A percentile compares a stretch with the other conserved stretches of the same genome.
Conservation (phyloP, 495 filamentous ascomycete genomes). For the Lasiosphaeris hirsuta region DNA sequence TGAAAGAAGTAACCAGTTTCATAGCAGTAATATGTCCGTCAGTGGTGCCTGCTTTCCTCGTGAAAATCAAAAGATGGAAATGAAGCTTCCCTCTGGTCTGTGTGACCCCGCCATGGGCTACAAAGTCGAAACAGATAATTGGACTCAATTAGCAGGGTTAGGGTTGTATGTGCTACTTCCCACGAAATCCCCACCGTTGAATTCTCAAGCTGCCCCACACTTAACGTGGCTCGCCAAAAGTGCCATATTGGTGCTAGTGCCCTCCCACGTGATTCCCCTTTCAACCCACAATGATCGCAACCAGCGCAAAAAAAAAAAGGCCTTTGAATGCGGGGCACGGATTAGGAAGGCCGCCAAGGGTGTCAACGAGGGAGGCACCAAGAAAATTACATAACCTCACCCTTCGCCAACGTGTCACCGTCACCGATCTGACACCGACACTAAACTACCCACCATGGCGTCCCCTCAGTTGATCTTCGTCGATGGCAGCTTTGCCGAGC, state of each 20-base stretch:
- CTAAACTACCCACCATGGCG: slow-evolving; percentile 23
- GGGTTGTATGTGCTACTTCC: too few relatives aligned
- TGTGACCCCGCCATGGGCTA: too few relatives aligned
- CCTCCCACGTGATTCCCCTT: slow-evolving; percentile 6
- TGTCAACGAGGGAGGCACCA: background rate
- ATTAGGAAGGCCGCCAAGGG: background rate
- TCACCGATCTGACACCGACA: slow-evolving; percentile 9
- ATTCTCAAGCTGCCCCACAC: background rate
- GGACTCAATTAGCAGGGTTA: too few relatives aligned
- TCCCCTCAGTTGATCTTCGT: slow-evolving; percentile 65
- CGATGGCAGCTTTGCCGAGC: slow-evolving; percentile 84
- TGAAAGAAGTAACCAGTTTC: too few relatives aligned
- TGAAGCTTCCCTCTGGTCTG: too few relatives aligned
- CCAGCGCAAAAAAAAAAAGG: slow-evolving; percentile 11
- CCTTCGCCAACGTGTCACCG: slow-evolving; percentile 8
- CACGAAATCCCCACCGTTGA: background rate
- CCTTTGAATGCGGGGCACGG: slow-evolving; percentile 8
- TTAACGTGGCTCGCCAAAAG: background rate
- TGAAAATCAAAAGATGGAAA: too few relatives aligned
- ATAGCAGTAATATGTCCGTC: too few relatives aligned
- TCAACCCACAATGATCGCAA: slow-evolving; percentile 6
- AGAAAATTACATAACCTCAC: slow-evolving; percentile 2
- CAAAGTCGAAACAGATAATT: too few relatives aligned
- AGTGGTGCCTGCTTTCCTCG: too few relatives aligned
- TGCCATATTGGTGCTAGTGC: background rate